phyloP scores from a whole-genome alignment of 2,329 filamentous ascomycete species.

The Atkinsonella texensis region DNA sequence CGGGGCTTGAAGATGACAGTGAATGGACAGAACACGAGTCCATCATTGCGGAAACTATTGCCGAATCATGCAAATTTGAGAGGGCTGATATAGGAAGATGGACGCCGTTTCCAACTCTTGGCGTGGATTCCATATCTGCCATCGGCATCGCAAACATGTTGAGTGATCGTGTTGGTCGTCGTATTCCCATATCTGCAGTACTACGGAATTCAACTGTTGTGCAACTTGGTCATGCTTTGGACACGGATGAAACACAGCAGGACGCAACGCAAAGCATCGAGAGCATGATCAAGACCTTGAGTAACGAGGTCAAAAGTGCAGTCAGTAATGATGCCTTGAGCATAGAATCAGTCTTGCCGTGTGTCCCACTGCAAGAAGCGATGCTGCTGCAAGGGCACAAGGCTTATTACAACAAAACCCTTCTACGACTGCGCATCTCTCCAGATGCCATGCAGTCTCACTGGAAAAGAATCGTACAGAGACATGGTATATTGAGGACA shows the following conservation, averaged over 20 bases:
- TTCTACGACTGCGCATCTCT: constrained; percentile 46
- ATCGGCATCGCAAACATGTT: constrained; percentile 56
- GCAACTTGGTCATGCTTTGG: constrained; percentile 35
- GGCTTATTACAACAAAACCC: constrained; percentile 62
- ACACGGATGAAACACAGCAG: neutral
- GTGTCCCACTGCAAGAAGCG: constrained; percentile 76
- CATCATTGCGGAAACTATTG: constrained; percentile 42
- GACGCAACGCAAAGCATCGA: neutral
- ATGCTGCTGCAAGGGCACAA: constrained; percentile 53
- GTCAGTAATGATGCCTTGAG: constrained; percentile 13
- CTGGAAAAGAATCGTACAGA: constrained; percentile 50
- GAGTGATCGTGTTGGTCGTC: constrained; percentile 27
- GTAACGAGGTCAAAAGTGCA: neutral
- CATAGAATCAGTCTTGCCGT: constrained; percentile 55
- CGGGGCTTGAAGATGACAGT: constrained; percentile 18
- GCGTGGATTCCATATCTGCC: constrained; percentile 72
- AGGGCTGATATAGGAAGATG: constrained; percentile 41
- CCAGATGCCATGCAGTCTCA: constrained; percentile 37
- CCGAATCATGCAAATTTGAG: constrained; percentile 34
- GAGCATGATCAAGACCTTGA: constrained; percentile 11
- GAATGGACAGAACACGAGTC: constrained; percentile 45
- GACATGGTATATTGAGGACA: constrained; percentile 70
- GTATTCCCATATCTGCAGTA: constrained; percentile 55
- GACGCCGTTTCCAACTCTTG: constrained; percentile 65
- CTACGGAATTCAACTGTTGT: constrained; percentile 57